Percentiles rank a stretch among this genome's conserved stretches.
phyloP scores from a whole-genome alignment of 805 yeast genomes.

The Myxozyma kluyveri region DNA sequence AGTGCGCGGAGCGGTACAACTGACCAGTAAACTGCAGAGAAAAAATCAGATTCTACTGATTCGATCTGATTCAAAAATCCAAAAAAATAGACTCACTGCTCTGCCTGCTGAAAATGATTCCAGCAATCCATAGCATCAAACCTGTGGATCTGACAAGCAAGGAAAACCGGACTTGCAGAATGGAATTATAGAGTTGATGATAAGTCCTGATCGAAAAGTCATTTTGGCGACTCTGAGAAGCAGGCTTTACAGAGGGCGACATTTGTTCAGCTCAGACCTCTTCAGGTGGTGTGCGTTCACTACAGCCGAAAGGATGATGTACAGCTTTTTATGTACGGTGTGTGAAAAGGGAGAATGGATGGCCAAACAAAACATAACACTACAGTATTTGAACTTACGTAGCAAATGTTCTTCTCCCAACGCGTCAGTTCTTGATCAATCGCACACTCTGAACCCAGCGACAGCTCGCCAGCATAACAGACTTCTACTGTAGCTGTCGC shows the following conservation, averaged over 20 bases:
- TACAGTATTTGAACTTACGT: too few species aligned
- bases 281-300: too few species aligned
- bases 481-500: too few species aligned
- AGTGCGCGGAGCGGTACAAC: conserved; percentile 16
- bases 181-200: conserved; percentile 22
- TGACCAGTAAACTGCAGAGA: conserved; percentile 11
- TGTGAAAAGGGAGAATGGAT: too few species aligned
- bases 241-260: background rate
- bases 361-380: too few species aligned
- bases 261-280: too few species aligned
- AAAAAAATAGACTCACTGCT: conserved; percentile 17
- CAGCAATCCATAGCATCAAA: conserved; percentile 6
- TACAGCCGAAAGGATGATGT: too few species aligned
- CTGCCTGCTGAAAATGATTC: conserved; percentile 10
- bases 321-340: too few species aligned
- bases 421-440: too few species aligned
- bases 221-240: background rate
- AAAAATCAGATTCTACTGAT: background rate
- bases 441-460: too few species aligned
- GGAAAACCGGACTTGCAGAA: conserved; percentile 30
- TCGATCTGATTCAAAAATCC: background rate
- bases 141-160: conserved; percentile 18
- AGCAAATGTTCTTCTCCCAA: too few species aligned
- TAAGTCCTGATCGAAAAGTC: conserved; percentile 2
- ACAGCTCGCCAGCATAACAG: too few species aligned